A percentile compares a stretch with the other conserved stretches of the same genome.
Conservation (phyloP, 257 asterid species). For the Gentiana macrophylla region DNA sequence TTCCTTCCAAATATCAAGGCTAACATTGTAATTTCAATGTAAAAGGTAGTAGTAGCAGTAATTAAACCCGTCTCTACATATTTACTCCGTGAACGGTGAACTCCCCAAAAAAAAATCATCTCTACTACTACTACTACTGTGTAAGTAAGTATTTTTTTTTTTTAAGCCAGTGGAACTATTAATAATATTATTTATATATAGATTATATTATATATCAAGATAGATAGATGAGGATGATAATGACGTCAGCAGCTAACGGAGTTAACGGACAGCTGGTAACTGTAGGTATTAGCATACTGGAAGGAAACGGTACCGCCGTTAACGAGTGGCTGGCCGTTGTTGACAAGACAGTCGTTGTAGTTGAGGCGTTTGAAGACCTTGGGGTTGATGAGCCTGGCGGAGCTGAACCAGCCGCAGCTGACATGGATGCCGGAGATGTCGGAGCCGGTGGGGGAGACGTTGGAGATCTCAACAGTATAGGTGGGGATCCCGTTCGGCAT, state of each 20-base stretch:
- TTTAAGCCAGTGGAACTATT: too few relatives aligned
- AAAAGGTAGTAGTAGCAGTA: too few relatives aligned
- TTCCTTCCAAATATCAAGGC: too few relatives aligned
- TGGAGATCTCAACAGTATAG: constrained; percentile 76
- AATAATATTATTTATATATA: too few relatives aligned
- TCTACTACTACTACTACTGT: too few relatives aligned
- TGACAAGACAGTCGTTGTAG: constrained; percentile 65
- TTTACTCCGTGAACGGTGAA: too few relatives aligned
- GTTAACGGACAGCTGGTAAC: constrained; percentile 52
- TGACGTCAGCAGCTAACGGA: constrained; percentile 46
- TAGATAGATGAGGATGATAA: too few relatives aligned
- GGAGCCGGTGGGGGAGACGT: constrained; percentile 57
- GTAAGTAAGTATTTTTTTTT: too few relatives aligned
- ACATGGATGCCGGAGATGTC: constrained; percentile 56
- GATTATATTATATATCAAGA: too few relatives aligned
- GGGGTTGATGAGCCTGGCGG: constrained; percentile 77
- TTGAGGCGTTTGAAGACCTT: constrained; percentile 55
- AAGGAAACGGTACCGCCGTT: constrained; percentile 59
- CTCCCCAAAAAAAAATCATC: too few relatives aligned
- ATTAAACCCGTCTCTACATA: too few relatives aligned
- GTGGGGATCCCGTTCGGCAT: constrained; percentile 84
- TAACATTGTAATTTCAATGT: too few relatives aligned
- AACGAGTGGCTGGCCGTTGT: constrained; percentile 59
- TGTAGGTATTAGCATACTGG: constrained; percentile 72
- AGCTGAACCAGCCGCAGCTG: constrained; percentile 90